Evolutionary conservation across 176 grass and related monocot genomes (phyloP).

Genomic region (Echinochloa phyllopogon): DNA sequence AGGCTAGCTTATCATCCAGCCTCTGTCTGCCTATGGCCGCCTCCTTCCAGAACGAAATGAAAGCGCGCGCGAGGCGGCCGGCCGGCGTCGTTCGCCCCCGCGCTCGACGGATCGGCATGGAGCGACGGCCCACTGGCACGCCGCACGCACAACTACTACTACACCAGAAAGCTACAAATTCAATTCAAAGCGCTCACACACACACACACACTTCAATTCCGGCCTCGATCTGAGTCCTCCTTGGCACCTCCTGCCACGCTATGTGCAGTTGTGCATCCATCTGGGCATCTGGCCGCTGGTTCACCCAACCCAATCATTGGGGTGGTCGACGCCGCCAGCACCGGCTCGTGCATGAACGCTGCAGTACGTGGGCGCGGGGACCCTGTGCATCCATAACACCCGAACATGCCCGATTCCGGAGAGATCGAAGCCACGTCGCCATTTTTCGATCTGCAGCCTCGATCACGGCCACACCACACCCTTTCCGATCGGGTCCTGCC

Average conservation of each 20-base stretch:
- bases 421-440: background rate
- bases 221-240: background rate
- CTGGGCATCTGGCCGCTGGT: background rate
- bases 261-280: slow-evolving; percentile 22
- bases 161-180: background rate
- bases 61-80: background rate
- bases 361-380: background rate
- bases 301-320: slow-evolving; percentile 32
- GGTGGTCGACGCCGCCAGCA: background rate
- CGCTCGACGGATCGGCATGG: slow-evolving; percentile 14
- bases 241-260: background rate
- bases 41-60: background rate
- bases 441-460: background rate
- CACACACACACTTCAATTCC: background rate
- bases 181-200: background rate
- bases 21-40: background rate
- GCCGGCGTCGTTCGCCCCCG: background rate
- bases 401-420: background rate
- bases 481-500: background rate
- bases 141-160: too few relatives aligned
- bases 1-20: background rate
- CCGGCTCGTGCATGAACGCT: slow-evolving; percentile 2
- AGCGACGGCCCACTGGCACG: background rate
- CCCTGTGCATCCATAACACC: background rate
- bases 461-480: background rate